Evolutionary conservation across 139 green algal genomes (phyloP).

Genomic region (Picocystis salinarum): DNA sequence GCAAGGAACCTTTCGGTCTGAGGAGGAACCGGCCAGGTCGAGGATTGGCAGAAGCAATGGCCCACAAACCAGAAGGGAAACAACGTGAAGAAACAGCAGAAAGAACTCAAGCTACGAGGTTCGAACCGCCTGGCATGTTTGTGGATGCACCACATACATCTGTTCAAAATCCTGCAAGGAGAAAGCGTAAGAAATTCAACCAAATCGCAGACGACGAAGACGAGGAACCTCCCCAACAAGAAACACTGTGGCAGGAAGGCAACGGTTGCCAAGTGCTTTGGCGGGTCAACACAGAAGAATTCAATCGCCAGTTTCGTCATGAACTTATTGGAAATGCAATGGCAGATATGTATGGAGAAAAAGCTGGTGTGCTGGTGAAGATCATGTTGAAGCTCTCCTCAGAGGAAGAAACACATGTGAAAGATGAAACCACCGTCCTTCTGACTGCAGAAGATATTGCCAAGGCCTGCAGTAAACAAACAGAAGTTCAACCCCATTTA

Average conservation of each 20-base stretch:
- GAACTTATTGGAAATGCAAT: slow-evolving; percentile 18
- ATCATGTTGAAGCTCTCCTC: slow-evolving; percentile 25
- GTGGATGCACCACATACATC: too few species aligned
- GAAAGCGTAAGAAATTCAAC: too few species aligned
- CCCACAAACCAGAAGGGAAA: background rate
- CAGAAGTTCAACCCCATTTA: too few species aligned
- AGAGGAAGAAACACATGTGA: slow-evolving; percentile 13
- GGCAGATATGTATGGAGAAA: slow-evolving; percentile 15
- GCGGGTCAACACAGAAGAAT: slow-evolving; percentile 41
- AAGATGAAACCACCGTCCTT: too few species aligned
- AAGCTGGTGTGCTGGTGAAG: slow-evolving; percentile 20
- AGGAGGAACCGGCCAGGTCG: background rate
- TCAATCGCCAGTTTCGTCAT: slow-evolving; percentile 40
- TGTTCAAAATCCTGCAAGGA: background rate
- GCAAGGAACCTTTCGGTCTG: background rate
- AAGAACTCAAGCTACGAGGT: too few species aligned
- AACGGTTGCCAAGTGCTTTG: slow-evolving; percentile 20
- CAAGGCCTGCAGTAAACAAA: too few species aligned
- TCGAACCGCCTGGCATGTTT: too few species aligned
- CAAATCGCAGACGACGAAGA: background rate
- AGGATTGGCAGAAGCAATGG: background rate
- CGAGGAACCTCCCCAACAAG: background rate
- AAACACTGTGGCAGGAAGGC: background rate
- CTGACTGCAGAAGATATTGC: too few species aligned
- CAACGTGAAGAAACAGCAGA: background rate